Evolutionary conservation across 2,329 filamentous ascomycete genomes (phyloP).

Genomic region (Xylaria sp.): DNA sequence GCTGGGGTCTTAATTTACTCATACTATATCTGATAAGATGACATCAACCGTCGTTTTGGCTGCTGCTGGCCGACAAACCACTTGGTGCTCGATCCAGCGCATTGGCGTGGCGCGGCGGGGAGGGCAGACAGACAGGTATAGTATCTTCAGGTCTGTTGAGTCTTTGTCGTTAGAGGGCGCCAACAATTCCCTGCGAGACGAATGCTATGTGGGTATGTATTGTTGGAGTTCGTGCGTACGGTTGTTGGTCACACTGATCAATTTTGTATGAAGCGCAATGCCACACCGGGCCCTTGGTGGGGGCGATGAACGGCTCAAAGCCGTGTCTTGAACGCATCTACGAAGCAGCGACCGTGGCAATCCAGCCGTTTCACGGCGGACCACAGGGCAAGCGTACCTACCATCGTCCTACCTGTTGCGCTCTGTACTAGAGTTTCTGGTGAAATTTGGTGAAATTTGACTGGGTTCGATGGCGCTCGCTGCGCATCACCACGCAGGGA

Average conservation of each 20-base stretch:
- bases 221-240: neutral
- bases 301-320: constrained; percentile 1
- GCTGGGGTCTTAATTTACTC: constrained; percentile 1
- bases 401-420: too few species aligned
- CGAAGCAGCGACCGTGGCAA: neutral
- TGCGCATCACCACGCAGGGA: neutral
- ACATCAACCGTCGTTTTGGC: constrained; percentile 6
- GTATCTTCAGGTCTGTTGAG: too few species aligned
- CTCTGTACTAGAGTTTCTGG: too few species aligned
- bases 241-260: neutral
- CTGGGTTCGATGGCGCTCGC: neutral
- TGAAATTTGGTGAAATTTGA: neutral
- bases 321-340: neutral
- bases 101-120: too few species aligned
- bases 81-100: too few species aligned
- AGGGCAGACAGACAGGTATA: too few species aligned
- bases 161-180: neutral
- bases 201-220: neutral
- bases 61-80: too few species aligned
- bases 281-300: neutral
- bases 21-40: constrained; percentile 11
- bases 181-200: neutral
- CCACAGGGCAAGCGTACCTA: neutral
- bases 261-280: neutral
- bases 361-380: constrained; percentile 12